Evolutionary conservation across 176 grass and related monocot species (phyloP).

Genomic region (Phyllostachys edulis): DNA sequence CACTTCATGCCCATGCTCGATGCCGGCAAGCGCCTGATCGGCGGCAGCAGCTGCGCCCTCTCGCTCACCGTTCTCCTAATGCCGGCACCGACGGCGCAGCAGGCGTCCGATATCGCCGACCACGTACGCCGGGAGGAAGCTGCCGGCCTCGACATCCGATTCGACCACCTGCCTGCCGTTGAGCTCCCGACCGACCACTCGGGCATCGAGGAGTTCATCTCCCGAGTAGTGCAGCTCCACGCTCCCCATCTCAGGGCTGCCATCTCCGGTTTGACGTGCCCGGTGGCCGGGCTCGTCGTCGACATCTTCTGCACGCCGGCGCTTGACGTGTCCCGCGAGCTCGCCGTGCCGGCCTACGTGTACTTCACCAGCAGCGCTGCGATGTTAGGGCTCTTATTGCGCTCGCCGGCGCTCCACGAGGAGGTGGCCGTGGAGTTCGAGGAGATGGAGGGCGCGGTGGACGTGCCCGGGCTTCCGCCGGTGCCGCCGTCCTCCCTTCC

Average conservation of each 20-base stretch:
- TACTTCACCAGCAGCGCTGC: constrained; percentile 29
- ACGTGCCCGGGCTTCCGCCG: constrained; percentile 39
- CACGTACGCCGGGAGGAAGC: neutral
- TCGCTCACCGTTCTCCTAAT: constrained; percentile 26
- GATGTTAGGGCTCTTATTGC: constrained; percentile 18
- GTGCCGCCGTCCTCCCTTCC: constrained; percentile 41
- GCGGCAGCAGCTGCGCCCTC: neutral
- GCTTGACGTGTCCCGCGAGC: constrained; percentile 40
- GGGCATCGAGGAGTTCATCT: constrained; percentile 44
- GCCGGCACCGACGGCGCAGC: neutral
- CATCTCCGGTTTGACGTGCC: constrained; percentile 6
- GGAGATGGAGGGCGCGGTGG: constrained; percentile 14
- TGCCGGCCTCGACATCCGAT: neutral
- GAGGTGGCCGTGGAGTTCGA: constrained; percentile 24
- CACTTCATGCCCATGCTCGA: constrained; percentile 35
- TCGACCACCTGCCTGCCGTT: constrained; percentile 25
- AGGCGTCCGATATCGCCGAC: neutral
- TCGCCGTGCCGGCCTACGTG: constrained; percentile 46
- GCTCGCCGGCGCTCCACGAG: constrained; percentile 33
- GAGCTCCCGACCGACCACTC: neutral
- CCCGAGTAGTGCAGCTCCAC: constrained; percentile 29
- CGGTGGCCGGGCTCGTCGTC: constrained; percentile 27
- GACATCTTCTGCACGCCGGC: constrained; percentile 47
- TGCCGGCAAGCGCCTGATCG: constrained; percentile 15
- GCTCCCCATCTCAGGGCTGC: neutral